Evolutionary conservation across 1,139 yeast genomes (phyloP), one percentile per base, ranked within the genome.

Genomic region (Blastobotrys arbuscula): DNA sequence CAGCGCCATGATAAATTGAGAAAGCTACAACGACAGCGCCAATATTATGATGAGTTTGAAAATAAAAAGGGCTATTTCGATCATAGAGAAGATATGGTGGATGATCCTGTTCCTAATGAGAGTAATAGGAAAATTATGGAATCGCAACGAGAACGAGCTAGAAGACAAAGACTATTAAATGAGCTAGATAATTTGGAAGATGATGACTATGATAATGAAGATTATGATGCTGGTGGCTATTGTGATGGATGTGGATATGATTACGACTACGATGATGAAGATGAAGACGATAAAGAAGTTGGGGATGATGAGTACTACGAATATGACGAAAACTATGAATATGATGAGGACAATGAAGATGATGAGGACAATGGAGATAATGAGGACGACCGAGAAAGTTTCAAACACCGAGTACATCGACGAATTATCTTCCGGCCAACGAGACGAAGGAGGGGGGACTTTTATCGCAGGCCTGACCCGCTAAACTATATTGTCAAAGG

Each of bases 181-280:
- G 39, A 36, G 26, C 26, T 36, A 4, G 24, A 34, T n/a, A n/a
- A 34, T 8, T 19, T 34, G 13, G 38, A 34, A 34, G 18, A 34
- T 23, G 43, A 40, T 15, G 35, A 30, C 24, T 34, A 40, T 40
- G 35, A 30, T 28, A 23, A 34, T 20, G 38, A 33, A 13, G 21
- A 41, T 19, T 13, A 15, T 21, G 44, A 31, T 12, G 34, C n/a
- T 19, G 40, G 23, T 12, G 40, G 23, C 40, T n/a, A n/a, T n/a
- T n/a, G n/a, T n/a, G n/a, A n/a, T n/a, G n/a, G n/a, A n/a, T n/a
- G n/a, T n/a, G n/a, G n/a, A n/a, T n/a, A 20, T 7, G 40, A 37
- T 21, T n/a, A 37, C 12, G 43, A 40, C 6, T 33, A 40, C 8
- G 21, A 40, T 15, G 43, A 40, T 26, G 23, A 15, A 12, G 43